Conservation (phyloP, 1,284 basidiomycete species). For the Acaromyces ingoldii region DNA sequence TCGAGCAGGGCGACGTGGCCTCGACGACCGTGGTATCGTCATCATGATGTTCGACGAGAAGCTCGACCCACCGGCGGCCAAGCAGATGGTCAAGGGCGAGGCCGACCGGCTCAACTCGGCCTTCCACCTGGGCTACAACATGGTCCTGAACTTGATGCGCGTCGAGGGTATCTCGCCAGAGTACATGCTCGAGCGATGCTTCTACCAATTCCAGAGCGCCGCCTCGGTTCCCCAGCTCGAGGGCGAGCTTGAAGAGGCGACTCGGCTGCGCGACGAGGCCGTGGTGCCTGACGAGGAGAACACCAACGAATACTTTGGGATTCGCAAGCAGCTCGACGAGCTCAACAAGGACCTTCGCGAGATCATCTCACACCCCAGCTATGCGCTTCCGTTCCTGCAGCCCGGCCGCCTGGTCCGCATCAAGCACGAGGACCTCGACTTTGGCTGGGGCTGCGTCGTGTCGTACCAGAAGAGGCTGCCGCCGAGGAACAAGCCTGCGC, state of each 20-base stretch:
- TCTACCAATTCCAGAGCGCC: conserved; percentile 96
- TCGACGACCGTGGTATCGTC: conserved; percentile 98
- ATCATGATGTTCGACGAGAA: conserved; percentile 99
- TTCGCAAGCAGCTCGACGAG: conserved; percentile 82
- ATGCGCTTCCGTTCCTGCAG: conserved; percentile 87
- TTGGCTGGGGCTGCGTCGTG: conserved; percentile 92
- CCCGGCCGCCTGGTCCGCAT: conserved; percentile 84
- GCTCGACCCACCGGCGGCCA: conserved; percentile 84
- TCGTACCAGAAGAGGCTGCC: conserved; percentile 78
- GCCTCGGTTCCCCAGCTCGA: conserved; percentile 82
- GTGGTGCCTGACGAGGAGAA: conserved; percentile 75
- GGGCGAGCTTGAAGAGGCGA: conserved; percentile 72
- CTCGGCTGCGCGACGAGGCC: conserved; percentile 65
- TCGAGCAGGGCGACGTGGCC: conserved; percentile 89
- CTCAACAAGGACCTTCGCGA: conserved; percentile 78
- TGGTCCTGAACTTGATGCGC: conserved; percentile 97
- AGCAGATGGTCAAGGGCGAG: conserved; percentile 97
- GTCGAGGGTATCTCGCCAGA: conserved; percentile 98
- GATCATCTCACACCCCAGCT: conserved; percentile 90
- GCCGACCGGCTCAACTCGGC: conserved; percentile 95
- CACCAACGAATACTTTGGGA: conserved; percentile 85
- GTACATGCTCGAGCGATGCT: conserved; percentile 95
- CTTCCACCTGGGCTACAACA: conserved; percentile 98
- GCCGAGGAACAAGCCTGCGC: conserved; percentile 19
- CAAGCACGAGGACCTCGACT: conserved; percentile 78